phyloP scores from a whole-genome alignment of 2,329 filamentous ascomycete species.

The Colletotrichum musicola region DNA sequence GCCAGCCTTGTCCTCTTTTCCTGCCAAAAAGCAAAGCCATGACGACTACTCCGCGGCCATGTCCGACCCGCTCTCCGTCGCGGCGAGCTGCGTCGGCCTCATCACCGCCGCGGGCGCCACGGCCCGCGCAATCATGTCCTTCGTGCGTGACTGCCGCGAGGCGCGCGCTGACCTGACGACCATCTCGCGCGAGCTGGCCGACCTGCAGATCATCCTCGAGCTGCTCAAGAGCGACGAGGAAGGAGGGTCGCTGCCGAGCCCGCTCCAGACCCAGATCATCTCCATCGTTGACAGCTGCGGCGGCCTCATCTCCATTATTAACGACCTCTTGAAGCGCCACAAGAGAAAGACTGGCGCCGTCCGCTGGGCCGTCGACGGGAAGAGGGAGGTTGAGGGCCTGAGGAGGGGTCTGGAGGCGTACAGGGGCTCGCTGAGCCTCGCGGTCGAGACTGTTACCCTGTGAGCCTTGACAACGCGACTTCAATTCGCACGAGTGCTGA shows the following conservation, averaged over 20 bases:
- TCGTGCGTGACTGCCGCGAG: not conserved
- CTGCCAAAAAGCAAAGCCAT: too few relatives aligned
- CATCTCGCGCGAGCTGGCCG: not conserved
- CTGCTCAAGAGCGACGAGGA: not conserved
- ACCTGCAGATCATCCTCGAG: not conserved
- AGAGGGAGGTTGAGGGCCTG: constrained; percentile 1
- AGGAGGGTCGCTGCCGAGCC: not conserved
- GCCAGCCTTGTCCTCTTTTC: too few relatives aligned
- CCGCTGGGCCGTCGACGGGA: not conserved
- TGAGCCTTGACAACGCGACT: not conserved
- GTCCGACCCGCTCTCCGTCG: constrained; percentile 3
- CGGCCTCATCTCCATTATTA: not conserved
- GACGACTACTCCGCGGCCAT: not conserved
- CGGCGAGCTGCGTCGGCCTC: constrained; percentile 1
- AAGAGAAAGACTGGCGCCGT: not conserved
- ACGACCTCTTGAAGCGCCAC: not conserved
- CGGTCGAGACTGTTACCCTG: not conserved
- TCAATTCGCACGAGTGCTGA: too few relatives aligned
- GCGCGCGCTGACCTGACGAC: not conserved
- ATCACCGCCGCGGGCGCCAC: not conserved
- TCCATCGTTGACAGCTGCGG: not conserved
- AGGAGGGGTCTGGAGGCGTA: not conserved
- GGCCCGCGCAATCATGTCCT: not conserved
- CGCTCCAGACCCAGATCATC: not conserved
- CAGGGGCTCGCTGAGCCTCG: not conserved